A percentile compares a stretch with the other conserved stretches of the same genome.
These are phyloP conservation scores for Coemansia sp. DNA, from an alignment of 192 early-diverging fungal species.

Conservation along the genomic window DNA sequence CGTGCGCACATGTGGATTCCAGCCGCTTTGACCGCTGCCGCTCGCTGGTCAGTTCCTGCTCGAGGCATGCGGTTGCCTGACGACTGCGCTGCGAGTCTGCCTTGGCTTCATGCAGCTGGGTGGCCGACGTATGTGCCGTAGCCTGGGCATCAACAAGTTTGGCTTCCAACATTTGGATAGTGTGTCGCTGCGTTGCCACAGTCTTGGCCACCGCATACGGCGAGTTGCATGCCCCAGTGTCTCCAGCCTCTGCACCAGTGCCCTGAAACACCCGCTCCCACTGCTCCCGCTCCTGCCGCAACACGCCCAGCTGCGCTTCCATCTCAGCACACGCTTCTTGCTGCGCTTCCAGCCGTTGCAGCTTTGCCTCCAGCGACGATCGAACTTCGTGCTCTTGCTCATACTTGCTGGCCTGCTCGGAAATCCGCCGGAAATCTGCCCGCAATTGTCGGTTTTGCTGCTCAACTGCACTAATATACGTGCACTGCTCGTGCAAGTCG, in stretches of 20 bases:
- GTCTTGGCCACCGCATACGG: conserved; percentile 31
- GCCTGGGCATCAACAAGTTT: conserved; percentile 18
- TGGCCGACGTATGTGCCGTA: conserved; percentile 10
- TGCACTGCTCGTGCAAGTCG: conserved; percentile 58
- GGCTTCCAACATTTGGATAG: conserved; percentile 16
- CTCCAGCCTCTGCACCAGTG: background rate
- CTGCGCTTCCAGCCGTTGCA: conserved; percentile 57
- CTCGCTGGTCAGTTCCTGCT: conserved; percentile 22
- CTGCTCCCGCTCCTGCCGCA: conserved; percentile 50
- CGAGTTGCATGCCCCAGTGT: conserved; percentile 8
- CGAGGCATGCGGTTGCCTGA: background rate
- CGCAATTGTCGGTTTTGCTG: conserved; percentile 59
- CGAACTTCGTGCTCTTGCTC: conserved; percentile 52
- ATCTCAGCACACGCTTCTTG: conserved; percentile 24
- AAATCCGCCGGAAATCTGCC: conserved; percentile 46
- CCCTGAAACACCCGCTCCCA: conserved; percentile 44
- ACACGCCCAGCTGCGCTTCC: conserved; percentile 44
- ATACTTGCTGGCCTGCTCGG: conserved; percentile 47
- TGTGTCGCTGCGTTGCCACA: conserved; percentile 24
- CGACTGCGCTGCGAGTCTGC: background rate
- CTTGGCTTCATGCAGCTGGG: conserved; percentile 6
- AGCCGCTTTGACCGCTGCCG: conserved; percentile 32
- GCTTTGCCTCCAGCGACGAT: conserved; percentile 56
- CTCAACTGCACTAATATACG: conserved; percentile 54
- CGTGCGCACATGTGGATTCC: conserved; percentile 55